A percentile compares a stretch with the other conserved stretches of the same genome.
Evolutionary conservation across 495 filamentous ascomycete genomes (phyloP).

Genomic region (Annulohypoxylon nitens): DNA sequence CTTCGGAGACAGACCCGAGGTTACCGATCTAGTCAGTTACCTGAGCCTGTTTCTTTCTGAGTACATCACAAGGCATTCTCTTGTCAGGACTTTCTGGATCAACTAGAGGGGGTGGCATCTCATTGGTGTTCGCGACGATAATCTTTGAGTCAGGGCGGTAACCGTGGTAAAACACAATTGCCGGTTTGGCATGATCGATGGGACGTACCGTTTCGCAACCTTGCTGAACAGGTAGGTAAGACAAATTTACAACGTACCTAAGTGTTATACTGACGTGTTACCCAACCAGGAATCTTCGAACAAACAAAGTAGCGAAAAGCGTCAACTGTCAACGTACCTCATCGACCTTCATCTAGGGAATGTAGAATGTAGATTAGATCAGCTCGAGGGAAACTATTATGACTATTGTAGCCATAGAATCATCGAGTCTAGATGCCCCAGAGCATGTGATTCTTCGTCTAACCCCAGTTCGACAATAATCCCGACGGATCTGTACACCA

Average conservation of each 20-base stretch:
- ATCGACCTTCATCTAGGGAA: background rate
- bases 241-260: background rate
- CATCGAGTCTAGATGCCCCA: background rate
- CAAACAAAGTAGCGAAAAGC: background rate
- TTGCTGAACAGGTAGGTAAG: background rate
- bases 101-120: background rate
- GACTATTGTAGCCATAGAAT: background rate
- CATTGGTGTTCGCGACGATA: background rate
- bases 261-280: background rate
- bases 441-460: background rate
- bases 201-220: background rate
- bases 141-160: background rate
- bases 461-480: conserved; percentile 12
- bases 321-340: background rate
- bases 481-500: conserved; percentile 8
- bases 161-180: background rate
- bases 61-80: background rate
- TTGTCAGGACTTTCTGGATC: background rate
- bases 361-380: background rate
- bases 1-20: background rate
- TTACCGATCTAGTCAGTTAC: background rate
- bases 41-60: conserved; percentile 1
- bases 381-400: background rate
- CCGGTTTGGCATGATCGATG: too few species aligned
- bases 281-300: background rate